Percentiles rank a stretch among this genome's conserved stretches.
Evolutionary conservation across 352 stramenopile species (phyloP).

Genomic region (Globisporangium alternatum): DNA sequence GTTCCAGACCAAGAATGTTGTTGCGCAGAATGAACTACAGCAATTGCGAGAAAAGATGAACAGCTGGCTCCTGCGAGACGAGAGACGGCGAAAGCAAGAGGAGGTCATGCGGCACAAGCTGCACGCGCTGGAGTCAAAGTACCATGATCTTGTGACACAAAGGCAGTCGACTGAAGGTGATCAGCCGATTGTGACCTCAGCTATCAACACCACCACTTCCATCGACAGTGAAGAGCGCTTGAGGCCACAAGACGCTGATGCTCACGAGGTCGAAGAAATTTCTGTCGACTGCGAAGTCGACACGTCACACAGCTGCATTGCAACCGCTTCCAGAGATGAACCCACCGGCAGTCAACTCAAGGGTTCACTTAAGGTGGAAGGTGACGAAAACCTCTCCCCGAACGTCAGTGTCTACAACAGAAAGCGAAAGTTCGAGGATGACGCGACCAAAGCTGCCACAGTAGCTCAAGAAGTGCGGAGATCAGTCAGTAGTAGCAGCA

Average conservation of each 20-base stretch:
- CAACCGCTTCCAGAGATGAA: background rate
- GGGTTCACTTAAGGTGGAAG: background rate
- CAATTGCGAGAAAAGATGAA: slow-evolving; percentile 52
- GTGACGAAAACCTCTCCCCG: slow-evolving; percentile 12
- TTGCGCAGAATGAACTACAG: slow-evolving; percentile 26
- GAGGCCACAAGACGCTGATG: background rate
- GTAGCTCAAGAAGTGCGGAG: background rate
- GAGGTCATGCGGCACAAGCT: slow-evolving; percentile 19
- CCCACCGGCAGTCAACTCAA: background rate
- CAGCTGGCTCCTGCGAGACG: slow-evolving; percentile 45
- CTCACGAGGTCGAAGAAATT: background rate
- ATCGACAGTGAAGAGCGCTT: background rate
- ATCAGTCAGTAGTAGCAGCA: background rate
- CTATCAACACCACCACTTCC: background rate
- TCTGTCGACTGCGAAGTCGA: background rate
- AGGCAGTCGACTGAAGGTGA: background rate
- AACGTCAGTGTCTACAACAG: slow-evolving; percentile 2
- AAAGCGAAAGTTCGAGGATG: slow-evolving; percentile 6
- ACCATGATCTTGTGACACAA: background rate
- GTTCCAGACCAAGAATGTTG: slow-evolving; percentile 35
- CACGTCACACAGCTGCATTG: background rate
- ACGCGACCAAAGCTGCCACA: background rate
- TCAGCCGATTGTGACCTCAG: background rate
- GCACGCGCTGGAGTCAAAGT: slow-evolving; percentile 19
- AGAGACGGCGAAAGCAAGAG: slow-evolving; percentile 41